Percentiles rank a stretch among this genome's conserved stretches.
Conservation (phyloP, 306 rosid genomes). For the Gastrolobium villosum region DNA sequence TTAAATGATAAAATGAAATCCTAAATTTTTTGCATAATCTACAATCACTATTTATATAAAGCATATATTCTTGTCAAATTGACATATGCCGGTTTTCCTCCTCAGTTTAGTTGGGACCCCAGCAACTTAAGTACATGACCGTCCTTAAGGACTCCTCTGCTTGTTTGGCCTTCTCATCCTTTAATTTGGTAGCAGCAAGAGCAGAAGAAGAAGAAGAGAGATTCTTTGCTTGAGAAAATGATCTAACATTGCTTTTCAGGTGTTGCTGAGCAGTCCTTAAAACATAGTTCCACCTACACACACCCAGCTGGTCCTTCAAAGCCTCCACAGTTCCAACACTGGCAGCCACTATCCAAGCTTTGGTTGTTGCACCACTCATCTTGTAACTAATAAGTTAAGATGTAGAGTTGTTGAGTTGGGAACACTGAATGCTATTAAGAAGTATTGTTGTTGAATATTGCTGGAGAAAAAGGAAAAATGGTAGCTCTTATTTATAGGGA, state of each 20-base stretch:
- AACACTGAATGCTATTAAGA: neutral
- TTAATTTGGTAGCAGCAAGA: constrained; percentile 36
- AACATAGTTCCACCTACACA: constrained; percentile 58
- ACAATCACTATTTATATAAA: neutral
- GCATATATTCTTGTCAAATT: neutral
- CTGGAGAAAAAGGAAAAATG: neutral
- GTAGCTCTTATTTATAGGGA: neutral
- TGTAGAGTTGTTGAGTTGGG: too few relatives aligned
- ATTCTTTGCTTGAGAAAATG: constrained; percentile 52
- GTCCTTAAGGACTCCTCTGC: constrained; percentile 76
- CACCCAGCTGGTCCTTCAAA: constrained; percentile 62
- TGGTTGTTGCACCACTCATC: constrained; percentile 46
- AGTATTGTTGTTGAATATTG: neutral
- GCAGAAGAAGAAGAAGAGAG: constrained; percentile 53
- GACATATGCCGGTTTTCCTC: neutral
- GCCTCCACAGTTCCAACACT: constrained; percentile 54
- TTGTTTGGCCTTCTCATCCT: constrained; percentile 56
- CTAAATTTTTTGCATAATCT: neutral
- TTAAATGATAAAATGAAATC: too few relatives aligned
- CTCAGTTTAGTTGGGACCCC: constrained; percentile 52
- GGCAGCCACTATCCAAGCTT: constrained; percentile 49
- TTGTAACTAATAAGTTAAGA: neutral
- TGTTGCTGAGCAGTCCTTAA: constrained; percentile 54
- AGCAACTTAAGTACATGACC: constrained; percentile 79
- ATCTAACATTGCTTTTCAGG: constrained; percentile 49